Conservation (phyloP, 768 basidiomycete species). For the Neoboletus brunneissimus region DNA sequence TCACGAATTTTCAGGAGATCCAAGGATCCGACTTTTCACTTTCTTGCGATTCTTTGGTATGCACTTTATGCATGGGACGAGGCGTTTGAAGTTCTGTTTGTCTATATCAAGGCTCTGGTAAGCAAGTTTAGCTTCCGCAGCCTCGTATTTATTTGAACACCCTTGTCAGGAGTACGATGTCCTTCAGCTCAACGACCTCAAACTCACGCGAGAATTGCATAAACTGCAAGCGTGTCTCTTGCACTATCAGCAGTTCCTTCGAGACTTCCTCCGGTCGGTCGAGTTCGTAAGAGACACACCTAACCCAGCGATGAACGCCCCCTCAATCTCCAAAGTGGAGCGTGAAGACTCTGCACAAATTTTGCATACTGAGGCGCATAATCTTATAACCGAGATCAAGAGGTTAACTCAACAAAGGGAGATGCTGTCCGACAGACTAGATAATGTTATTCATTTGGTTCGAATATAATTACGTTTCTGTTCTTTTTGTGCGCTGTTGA, state of each 20-base stretch:
- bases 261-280: slow-evolving; percentile 52
- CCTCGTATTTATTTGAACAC: not conserved
- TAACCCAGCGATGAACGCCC: slow-evolving; percentile 45
- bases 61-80: slow-evolving; percentile 63
- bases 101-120: slow-evolving; percentile 51
- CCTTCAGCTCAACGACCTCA: slow-evolving; percentile 39
- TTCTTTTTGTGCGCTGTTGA: not conserved
- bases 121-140: not conserved
- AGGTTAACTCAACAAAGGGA: slow-evolving; percentile 37
- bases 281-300: slow-evolving; percentile 47
- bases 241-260: slow-evolving; percentile 51
- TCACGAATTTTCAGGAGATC: slow-evolving; percentile 27
- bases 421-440: slow-evolving; percentile 22
- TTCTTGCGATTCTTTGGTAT: slow-evolving; percentile 52
- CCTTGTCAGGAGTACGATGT: slow-evolving; percentile 43
- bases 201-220: slow-evolving; percentile 53
- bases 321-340: slow-evolving; percentile 12
- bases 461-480: not conserved
- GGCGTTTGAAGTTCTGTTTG: slow-evolving; percentile 47
- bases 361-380: slow-evolving; percentile 40
- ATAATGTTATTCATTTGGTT: slow-evolving; percentile 27
- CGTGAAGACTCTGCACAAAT: slow-evolving; percentile 28
- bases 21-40: slow-evolving; percentile 33
- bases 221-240: slow-evolving; percentile 53
- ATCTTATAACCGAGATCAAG: slow-evolving; percentile 47